Percentiles rank a stretch among this genome's conserved stretches.
phyloP scores from a whole-genome alignment of 73 alveolate species.

The Paramecium octaurelia region DNA sequence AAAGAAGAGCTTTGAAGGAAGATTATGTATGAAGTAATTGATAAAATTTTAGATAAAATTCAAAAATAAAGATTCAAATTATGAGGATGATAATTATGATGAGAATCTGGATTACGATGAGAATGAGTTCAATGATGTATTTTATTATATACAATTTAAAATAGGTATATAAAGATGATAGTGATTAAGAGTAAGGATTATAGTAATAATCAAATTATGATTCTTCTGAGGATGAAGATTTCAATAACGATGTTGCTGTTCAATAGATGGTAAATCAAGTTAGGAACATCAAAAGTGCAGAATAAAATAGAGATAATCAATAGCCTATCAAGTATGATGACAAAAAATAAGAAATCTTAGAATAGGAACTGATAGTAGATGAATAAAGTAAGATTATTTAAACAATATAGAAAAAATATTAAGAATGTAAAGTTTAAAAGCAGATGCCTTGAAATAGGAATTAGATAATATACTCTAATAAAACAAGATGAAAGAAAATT shows the following conservation, averaged over 20 bases:
- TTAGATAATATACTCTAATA: not conserved
- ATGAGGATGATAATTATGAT: not conserved
- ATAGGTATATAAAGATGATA: not conserved
- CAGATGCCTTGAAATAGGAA: slow-evolving; percentile 23
- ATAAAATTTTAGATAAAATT: not conserved
- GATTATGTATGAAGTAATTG: not conserved
- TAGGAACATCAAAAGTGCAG: not conserved
- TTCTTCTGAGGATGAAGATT: not conserved
- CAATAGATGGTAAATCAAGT: not conserved
- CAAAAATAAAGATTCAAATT: not conserved
- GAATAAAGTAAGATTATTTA: not conserved
- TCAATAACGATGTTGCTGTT: not conserved
- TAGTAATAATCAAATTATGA: not conserved
- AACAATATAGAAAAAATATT: not conserved
- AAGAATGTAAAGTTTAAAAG: not conserved
- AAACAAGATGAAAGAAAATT: slow-evolving; percentile 33
- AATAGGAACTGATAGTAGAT: not conserved
- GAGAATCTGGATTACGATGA: not conserved
- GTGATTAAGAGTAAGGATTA: not conserved
- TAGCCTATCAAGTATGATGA: not conserved
- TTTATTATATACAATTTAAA: not conserved
- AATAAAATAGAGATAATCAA: not conserved
- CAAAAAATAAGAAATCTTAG: slow-evolving; percentile 18
- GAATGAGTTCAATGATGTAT: slow-evolving; percentile 31
- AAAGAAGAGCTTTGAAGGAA: slow-evolving; percentile 6